Conservation (phyloP, 106 monocot species). For the Allium fistulosum region DNA sequence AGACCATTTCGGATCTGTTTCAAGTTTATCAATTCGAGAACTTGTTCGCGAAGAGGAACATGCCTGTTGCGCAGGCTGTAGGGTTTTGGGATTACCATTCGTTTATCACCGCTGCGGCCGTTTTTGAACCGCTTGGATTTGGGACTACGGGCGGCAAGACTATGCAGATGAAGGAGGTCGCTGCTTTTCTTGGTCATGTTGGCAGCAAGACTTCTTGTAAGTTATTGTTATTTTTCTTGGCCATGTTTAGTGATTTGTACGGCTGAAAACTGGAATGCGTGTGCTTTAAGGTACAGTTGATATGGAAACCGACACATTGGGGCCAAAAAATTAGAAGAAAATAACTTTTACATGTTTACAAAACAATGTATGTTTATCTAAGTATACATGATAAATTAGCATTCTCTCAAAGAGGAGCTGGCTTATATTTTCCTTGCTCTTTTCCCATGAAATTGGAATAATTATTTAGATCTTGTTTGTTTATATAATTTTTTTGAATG, state of each 20-base stretch:
- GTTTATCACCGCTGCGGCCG: slow-evolving; percentile 80
- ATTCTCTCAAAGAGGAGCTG: too few relatives aligned
- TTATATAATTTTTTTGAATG: too few relatives aligned
- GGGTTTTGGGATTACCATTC: slow-evolving; percentile 95
- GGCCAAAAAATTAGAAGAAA: too few relatives aligned
- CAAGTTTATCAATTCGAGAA: slow-evolving; percentile 94
- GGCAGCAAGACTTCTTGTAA: slow-evolving; percentile 91
- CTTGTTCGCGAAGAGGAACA: slow-evolving; percentile 86
- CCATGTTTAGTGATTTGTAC: too few relatives aligned
- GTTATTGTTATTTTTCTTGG: neutral
- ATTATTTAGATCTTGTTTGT: too few relatives aligned
- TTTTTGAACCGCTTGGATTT: slow-evolving; percentile 82
- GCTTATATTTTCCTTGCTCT: too few relatives aligned
- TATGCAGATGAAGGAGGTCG: slow-evolving; percentile 78
- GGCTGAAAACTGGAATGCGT: too few relatives aligned
- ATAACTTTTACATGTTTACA: too few relatives aligned
- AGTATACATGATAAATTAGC: too few relatives aligned
- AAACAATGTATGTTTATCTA: too few relatives aligned
- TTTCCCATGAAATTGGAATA: too few relatives aligned
- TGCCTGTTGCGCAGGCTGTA: slow-evolving; percentile 74
- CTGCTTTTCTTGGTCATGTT: slow-evolving; percentile 88
- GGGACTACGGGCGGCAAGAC: slow-evolving; percentile 83
- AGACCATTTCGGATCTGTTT: slow-evolving; percentile 82
- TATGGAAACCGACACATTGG: neutral
- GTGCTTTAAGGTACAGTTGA: neutral